phyloP scores from a whole-genome alignment of 108 stramenopile species.

The Mediolabrus comicus region DNA sequence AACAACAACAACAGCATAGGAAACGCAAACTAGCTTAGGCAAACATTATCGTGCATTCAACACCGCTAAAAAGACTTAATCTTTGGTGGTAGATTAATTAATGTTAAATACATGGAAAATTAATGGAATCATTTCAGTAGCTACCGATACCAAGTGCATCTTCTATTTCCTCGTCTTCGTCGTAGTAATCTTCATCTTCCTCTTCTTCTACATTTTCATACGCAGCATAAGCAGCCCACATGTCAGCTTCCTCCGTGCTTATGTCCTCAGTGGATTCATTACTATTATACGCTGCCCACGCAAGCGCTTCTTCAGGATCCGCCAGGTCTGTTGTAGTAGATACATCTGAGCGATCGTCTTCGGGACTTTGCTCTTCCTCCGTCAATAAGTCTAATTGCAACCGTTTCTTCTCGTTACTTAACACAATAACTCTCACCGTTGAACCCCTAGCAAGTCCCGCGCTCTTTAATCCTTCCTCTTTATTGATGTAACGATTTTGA shows the following conservation, averaged over 20 bases:
- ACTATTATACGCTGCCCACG: slow-evolving; percentile 20
- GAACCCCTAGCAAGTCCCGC: slow-evolving; percentile 60
- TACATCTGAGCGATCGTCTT: slow-evolving; percentile 5
- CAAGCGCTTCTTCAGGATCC: slow-evolving; percentile 29
- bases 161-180: slow-evolving; percentile 81
- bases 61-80: too few relatives aligned
- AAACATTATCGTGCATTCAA: background rate
- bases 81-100: background rate
- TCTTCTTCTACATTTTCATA: slow-evolving; percentile 32
- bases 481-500: slow-evolving; percentile 52
- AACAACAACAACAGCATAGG: background rate
- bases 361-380: background rate
- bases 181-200: slow-evolving; percentile 57
- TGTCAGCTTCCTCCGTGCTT: slow-evolving; percentile 40
- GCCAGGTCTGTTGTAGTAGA: slow-evolving; percentile 3
- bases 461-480: slow-evolving; percentile 62
- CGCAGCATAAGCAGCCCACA: slow-evolving; percentile 54
- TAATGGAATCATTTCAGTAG: slow-evolving; percentile 39
- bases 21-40: background rate
- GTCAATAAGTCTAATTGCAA: slow-evolving; percentile 62
- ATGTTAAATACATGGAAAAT: background rate
- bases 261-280: slow-evolving; percentile 9
- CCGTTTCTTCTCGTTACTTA: slow-evolving; percentile 52
- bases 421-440: slow-evolving; percentile 46
- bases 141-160: slow-evolving; percentile 72